phyloP scores from a whole-genome alignment of 2,329 filamentous ascomycete genomes.

The Pseudocercospora fijiensis region DNA sequence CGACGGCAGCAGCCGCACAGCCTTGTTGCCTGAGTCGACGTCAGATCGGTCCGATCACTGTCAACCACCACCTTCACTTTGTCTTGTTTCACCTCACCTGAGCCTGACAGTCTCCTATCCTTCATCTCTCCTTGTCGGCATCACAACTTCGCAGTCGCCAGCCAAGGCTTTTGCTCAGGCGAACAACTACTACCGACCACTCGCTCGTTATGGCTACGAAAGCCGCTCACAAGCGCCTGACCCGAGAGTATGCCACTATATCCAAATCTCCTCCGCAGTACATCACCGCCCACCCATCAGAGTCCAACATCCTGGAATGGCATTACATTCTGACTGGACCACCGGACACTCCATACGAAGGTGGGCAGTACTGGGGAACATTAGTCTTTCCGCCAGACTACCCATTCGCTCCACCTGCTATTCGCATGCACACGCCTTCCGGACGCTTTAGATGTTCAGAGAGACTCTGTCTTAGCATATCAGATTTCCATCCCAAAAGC shows the following conservation, averaged over 20 bases:
- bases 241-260: slow-evolving; percentile 40
- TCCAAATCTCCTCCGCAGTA: slow-evolving; percentile 38
- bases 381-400: slow-evolving; percentile 95
- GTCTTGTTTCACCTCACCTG: not conserved
- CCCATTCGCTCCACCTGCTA: slow-evolving; percentile 93
- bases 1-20: not conserved
- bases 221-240: slow-evolving; percentile 42
- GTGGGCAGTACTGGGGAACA: slow-evolving; percentile 97
- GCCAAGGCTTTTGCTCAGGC: not conserved
- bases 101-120: not conserved
- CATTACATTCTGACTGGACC: slow-evolving; percentile 80
- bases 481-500: slow-evolving; percentile 94
- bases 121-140: not conserved
- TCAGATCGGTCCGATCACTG: not conserved
- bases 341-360: slow-evolving; percentile 88
- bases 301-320: slow-evolving; percentile 41
- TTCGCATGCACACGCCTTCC: slow-evolving; percentile 97
- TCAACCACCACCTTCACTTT: not conserved
- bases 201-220: slow-evolving; percentile 39
- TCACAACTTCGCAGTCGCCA: not conserved
- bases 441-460: slow-evolving; percentile 93
- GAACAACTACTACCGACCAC: not conserved
- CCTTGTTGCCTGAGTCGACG: not conserved
- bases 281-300: slow-evolving; percentile 37
- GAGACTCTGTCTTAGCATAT: slow-evolving; percentile 90